These are phyloP conservation scores for Mycena crocata DNA, from an alignment of 768 basidiomycete genomes.

Conservation along the genomic window DNA sequence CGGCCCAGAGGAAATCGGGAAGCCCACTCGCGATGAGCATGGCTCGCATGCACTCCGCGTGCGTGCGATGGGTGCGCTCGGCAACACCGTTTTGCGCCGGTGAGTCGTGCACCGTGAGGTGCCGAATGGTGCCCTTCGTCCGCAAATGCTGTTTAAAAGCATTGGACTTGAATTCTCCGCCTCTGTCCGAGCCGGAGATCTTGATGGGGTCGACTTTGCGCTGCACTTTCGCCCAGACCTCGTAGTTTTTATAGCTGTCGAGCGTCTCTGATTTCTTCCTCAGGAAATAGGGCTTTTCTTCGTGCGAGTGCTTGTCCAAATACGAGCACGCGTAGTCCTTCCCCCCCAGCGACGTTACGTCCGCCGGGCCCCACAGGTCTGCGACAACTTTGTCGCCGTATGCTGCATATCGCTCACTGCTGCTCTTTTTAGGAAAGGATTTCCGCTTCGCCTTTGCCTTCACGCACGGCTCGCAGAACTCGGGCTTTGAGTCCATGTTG, in stretches of 20 bases:
- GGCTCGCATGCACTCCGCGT: conserved; percentile 37
- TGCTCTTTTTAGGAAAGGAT: conserved; percentile 33
- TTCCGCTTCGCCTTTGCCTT: conserved; percentile 36
- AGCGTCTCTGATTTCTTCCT: conserved; percentile 35
- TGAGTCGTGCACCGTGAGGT: conserved; percentile 48
- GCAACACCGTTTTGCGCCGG: conserved; percentile 46
- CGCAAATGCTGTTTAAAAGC: conserved; percentile 41
- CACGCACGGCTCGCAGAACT: conserved; percentile 41
- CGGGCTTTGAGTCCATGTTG: conserved; percentile 34
- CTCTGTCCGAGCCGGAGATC: conserved; percentile 41
- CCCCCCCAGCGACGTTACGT: conserved; percentile 33
- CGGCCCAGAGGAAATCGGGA: conserved; percentile 28
- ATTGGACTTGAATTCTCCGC: conserved; percentile 44
- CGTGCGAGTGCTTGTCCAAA: conserved; percentile 32
- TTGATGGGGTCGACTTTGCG: conserved; percentile 37
- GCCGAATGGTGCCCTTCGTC: conserved; percentile 40
- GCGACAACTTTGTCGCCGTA: conserved; percentile 27
- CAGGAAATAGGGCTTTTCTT: conserved; percentile 30
- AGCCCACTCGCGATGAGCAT: conserved; percentile 39
- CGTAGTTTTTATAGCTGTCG: conserved; percentile 37
- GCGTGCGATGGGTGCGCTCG: conserved; percentile 43
- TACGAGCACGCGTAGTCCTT: conserved; percentile 13
- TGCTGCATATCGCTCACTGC: conserved; percentile 2
- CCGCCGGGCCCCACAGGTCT: conserved; percentile 33
- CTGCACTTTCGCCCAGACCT: conserved; percentile 42